Evolutionary conservation across 306 rosid species (phyloP), one percentile per base, ranked within the genome.

Genomic region (Casuarina cunninghamiana): DNA sequence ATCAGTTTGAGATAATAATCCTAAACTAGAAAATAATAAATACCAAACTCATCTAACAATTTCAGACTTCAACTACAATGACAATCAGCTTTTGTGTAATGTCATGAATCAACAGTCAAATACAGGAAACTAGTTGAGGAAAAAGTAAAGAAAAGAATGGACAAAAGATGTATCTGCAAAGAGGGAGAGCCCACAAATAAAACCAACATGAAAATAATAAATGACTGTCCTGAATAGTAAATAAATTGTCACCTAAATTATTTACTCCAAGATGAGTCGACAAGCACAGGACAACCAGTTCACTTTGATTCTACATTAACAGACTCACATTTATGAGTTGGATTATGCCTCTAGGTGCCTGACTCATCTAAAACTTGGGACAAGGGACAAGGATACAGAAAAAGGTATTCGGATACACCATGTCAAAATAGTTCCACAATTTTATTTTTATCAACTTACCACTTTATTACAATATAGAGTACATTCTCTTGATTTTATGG

Each of bases 1-100:
- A 32, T 71, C 79, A 17, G 74, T 77, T 79, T 75, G 48, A 53
- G 75, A 72, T 72, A 81, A 78, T 65, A 75, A 69, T 76, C 61
- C 76, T 70, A 75, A 75, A 79, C 71, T 78, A 26, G 74, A 63
- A 75, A 79, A 74, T 43, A 2, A 42, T 35, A 60, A 46, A 71
- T 53, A 43, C 51, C 35, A 72, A 62, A 49, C 57, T 60, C 75
- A 73, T 17, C 46, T 79, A 16, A 41, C 35, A 66, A 66, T 10
- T 42, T 35, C 71, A 66, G 13, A 66, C 3, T 58, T 66, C 71
- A 42, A 42, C 50, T 43, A 48, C 58, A 48, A 46, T 10, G 10
- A 50, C 57, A 71, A 26, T 13, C 16, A 46, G 58, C 21, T 71
- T 46, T 5, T 71, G 10, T 41, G 13, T 71, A 49, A 45, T 46